A percentile compares a stretch with the other conserved stretches of the same genome.
Conservation (phyloP, 352 stramenopile genomes). For the Salisapilia sapeloensis region DNA sequence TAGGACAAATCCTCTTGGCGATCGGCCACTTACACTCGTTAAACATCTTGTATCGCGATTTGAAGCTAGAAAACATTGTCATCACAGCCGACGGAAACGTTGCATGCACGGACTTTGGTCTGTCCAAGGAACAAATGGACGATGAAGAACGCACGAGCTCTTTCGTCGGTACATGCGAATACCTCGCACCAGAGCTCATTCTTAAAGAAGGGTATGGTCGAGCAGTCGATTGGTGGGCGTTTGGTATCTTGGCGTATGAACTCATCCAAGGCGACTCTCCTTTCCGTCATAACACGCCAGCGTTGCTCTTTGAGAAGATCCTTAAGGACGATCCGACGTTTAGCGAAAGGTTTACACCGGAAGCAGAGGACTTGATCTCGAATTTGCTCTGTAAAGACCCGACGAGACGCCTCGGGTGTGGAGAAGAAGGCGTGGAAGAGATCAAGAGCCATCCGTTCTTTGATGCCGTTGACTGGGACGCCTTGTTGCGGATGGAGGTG, state of each 20-base stretch:
- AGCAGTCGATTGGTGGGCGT: constrained; percentile 59
- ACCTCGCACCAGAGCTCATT: constrained; percentile 54
- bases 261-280: constrained; percentile 63
- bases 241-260: constrained; percentile 55
- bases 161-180: constrained; percentile 60
- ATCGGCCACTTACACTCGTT: constrained; percentile 39
- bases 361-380: constrained; percentile 44
- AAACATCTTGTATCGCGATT: constrained; percentile 57
- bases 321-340: constrained; percentile 55
- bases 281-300: constrained; percentile 45
- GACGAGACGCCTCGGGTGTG: constrained; percentile 25
- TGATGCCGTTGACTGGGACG: constrained; percentile 48
- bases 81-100: constrained; percentile 54
- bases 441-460: constrained; percentile 63
- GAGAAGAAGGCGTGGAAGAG: constrained; percentile 38
- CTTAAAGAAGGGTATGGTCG: constrained; percentile 55
- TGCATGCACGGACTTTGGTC: constrained; percentile 49
- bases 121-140: constrained; percentile 62
- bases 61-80: constrained; percentile 67
- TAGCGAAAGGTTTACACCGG: constrained; percentile 44
- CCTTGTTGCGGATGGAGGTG: constrained; percentile 28
- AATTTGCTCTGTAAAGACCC: constrained; percentile 42
- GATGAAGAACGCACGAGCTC: constrained; percentile 47
- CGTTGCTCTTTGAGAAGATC: constrained; percentile 66
- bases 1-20: constrained; percentile 45